These are phyloP conservation scores for Serpula lacrymans DNA, from an alignment of 768 basidiomycete genomes.

Conservation along the genomic window DNA sequence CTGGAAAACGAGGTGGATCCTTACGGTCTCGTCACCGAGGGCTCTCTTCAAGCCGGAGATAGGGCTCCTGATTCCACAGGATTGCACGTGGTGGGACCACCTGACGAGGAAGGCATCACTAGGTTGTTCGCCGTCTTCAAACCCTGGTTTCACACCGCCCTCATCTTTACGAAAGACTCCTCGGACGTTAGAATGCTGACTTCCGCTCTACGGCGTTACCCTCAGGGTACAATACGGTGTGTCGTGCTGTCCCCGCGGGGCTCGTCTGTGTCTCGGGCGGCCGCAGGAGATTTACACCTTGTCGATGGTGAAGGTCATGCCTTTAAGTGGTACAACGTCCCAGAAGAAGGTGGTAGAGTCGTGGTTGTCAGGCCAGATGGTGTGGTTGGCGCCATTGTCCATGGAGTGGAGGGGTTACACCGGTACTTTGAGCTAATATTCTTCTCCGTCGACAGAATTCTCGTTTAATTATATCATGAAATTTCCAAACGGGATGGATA, in stretches of 20 bases:
- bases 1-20: neutral
- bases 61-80: slow-evolving; percentile 7
- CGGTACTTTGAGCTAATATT: slow-evolving; percentile 8
- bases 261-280: neutral
- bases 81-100: neutral
- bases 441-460: no score
- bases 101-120: slow-evolving; percentile 3
- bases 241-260: neutral
- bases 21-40: neutral
- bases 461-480: no score
- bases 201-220: neutral
- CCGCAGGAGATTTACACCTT: neutral
- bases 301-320: slow-evolving; percentile 1
- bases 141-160: slow-evolving; percentile 21
- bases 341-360: neutral
- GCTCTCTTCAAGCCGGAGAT: slow-evolving; percentile 4
- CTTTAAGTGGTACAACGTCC: neutral
- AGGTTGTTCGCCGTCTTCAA: slow-evolving; percentile 28
- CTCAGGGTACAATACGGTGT: neutral
- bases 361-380: slow-evolving; percentile 18
- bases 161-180: slow-evolving; percentile 23
- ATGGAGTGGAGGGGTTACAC: slow-evolving; percentile 5
- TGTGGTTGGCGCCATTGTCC: slow-evolving; percentile 10
- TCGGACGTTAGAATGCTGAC: neutral
- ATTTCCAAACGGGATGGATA: no score